Base-by-base conservation (phyloP, 1,284 basidiomycete genomes). In the Omphalotus olearius region DNA sequence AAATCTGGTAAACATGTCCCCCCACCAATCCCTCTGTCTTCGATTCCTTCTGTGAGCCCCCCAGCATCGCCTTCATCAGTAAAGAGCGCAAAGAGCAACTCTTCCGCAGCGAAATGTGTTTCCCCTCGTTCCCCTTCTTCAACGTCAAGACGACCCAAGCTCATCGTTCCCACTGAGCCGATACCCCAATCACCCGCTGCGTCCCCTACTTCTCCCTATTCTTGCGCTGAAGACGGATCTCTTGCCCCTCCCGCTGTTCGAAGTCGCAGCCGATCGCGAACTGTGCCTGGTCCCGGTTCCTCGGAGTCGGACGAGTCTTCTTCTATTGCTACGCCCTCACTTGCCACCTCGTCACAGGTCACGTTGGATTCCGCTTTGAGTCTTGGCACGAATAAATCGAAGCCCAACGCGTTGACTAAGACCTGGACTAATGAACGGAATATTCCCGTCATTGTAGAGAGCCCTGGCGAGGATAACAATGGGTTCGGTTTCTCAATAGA, bases 361-460 rank as follows among this genome's bases (percentile, higher is more conserved):
- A 52, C 51, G 14, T 47, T 47, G 11, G 37, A 52, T 33, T 52
- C 51, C 18, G n/a, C 38, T 16, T 41, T 20, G 3, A 47, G 39
- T 37, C 40, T 43, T 23, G 10, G 33, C 1, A 37, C 33, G 23
- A 40, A 50, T 14, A 50, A 44, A 17, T 16, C 20, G 11, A 43
- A 35, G 23, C 48, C 48, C 5, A 35, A 42, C 37, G 13, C 41
- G 1, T n/a, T 50, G 13, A 18, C 26, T 10, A 50, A 50, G 33
- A 50, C 48, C 17, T 50, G 48, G 48, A 26, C 48, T 4, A 50
- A 50, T 10, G 48, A 50, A 28, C 48, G 33, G 18, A 47, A 23
- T 28, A 45, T 52, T 16, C 51, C 51, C 1, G 51, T 52, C 13
- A 52, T 52, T 25, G 40, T 52, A 5, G 51, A 52, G 33, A 52